phyloP scores from a whole-genome alignment of 805 yeast genomes.

The Priceomyces haplophilus region DNA sequence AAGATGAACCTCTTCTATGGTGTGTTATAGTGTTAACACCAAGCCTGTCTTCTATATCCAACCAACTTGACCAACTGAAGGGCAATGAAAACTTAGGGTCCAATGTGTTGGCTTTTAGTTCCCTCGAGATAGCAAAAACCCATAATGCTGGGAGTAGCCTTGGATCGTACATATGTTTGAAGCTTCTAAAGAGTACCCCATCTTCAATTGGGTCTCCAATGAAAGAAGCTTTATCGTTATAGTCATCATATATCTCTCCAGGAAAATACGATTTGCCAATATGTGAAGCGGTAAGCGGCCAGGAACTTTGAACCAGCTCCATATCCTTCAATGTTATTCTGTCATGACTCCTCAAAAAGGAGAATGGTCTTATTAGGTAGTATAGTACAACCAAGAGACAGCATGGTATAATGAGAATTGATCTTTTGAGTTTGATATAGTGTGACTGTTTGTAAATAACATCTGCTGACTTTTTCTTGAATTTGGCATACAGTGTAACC shows the following conservation, averaged over 20 bases:
- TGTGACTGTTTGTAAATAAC: background rate
- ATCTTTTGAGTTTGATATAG: background rate
- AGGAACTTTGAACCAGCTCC: background rate
- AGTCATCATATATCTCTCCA: background rate
- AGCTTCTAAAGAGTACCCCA: background rate
- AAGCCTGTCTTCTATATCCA: slow-evolving; percentile 4
- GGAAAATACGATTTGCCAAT: slow-evolving; percentile 2
- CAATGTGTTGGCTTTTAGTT: slow-evolving; percentile 8
- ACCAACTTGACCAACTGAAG: slow-evolving; percentile 32
- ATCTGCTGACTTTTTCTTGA: background rate
- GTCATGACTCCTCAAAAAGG: background rate
- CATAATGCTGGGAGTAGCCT: slow-evolving; percentile 29
- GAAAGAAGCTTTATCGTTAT: background rate
- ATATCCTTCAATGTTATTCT: background rate
- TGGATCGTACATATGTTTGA: slow-evolving; percentile 22
- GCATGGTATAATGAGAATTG: background rate
- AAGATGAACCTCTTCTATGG: slow-evolving; percentile 8
- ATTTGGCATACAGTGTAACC: too few relatives aligned
- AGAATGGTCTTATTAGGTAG: background rate
- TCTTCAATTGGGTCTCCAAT: background rate
- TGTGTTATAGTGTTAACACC: background rate
- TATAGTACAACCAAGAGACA: background rate
- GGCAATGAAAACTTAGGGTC: slow-evolving; percentile 23
- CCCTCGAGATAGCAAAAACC: slow-evolving; percentile 8
- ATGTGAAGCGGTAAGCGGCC: background rate